phyloP scores from a whole-genome alignment of 345 rosid species.

The Boechera divaricarpa region DNA sequence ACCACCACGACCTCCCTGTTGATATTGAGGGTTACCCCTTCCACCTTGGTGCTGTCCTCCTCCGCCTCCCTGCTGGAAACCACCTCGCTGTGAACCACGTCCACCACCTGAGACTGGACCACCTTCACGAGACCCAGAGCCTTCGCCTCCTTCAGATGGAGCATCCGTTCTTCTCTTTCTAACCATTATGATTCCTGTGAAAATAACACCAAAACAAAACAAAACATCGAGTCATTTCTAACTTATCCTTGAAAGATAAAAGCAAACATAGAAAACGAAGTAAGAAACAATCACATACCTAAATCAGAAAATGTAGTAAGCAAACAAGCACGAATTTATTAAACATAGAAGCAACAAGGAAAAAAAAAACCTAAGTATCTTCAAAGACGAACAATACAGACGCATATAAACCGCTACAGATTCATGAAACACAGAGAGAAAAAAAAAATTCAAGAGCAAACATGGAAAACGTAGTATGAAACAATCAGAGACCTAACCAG shows the following conservation, averaged over 20 bases:
- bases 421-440: too few relatives aligned
- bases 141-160: conserved; percentile 67
- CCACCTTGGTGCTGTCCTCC: conserved; percentile 60
- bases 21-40: conserved; percentile 65
- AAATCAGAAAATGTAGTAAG: neutral
- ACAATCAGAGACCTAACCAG: neutral
- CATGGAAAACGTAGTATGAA: neutral
- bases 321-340: neutral
- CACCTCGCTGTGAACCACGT: conserved; percentile 59
- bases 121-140: conserved; percentile 65
- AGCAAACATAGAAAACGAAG: neutral
- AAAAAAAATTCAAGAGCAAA: too few relatives aligned
- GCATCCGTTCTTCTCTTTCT: conserved; percentile 75
- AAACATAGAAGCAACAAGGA: neutral
- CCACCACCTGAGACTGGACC: conserved; percentile 58
- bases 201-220: neutral
- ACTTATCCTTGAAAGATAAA: neutral
- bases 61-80: conserved; percentile 52
- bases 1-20: conserved; percentile 71
- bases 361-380: neutral
- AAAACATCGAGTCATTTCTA: neutral
- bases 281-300: neutral
- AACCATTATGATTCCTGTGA: conserved; percentile 58
- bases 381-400: neutral
- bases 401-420: neutral